A percentile compares a stretch with the other conserved stretches of the same genome.
Conservation (phyloP, 768 basidiomycete species). For the Termitomyces sp. region DNA sequence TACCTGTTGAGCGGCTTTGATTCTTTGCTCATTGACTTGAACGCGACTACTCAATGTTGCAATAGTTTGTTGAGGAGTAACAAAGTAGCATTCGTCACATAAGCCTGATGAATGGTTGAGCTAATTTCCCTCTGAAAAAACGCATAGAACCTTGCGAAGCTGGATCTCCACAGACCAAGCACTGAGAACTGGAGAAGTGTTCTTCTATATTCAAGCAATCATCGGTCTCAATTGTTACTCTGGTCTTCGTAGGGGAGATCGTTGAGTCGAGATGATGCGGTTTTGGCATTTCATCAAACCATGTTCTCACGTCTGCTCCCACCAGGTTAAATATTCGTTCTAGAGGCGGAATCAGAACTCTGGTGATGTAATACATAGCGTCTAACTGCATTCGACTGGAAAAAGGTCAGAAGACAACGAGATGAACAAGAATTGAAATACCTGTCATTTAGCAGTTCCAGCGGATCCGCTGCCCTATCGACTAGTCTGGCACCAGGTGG, state of each 20-base stretch:
- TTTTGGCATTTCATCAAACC: conserved; percentile 88
- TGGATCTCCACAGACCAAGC: conserved; percentile 57
- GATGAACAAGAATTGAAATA: conserved; percentile 21
- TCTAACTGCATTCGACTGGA: conserved; percentile 74
- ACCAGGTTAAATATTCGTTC: conserved; percentile 88
- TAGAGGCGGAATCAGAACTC: conserved; percentile 84
- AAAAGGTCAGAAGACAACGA: neutral
- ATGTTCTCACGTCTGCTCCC: conserved; percentile 79
- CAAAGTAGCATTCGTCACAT: conserved; percentile 54
- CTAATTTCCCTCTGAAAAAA: neutral
- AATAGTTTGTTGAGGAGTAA: conserved; percentile 46
- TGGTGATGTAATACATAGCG: conserved; percentile 80
- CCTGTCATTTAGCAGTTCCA: conserved; percentile 63
- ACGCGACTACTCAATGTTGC: conserved; percentile 51
- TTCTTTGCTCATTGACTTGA: conserved; percentile 46
- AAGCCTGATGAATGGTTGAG: conserved; percentile 34
- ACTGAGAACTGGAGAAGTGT: conserved; percentile 68
- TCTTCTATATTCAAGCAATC: conserved; percentile 58
- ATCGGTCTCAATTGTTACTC: conserved; percentile 18
- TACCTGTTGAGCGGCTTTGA: conserved; percentile 54
- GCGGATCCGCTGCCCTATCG: conserved; percentile 70
- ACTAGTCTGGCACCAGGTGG: conserved; percentile 60
- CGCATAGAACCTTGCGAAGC: conserved; percentile 44
- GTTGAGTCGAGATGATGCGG: conserved; percentile 26
- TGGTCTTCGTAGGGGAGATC: conserved; percentile 21